Evolutionary conservation across 108 stramenopile genomes (phyloP), one percentile per base, ranked within the genome.

Genomic region (Pseudonitzschia multiseries): DNA sequence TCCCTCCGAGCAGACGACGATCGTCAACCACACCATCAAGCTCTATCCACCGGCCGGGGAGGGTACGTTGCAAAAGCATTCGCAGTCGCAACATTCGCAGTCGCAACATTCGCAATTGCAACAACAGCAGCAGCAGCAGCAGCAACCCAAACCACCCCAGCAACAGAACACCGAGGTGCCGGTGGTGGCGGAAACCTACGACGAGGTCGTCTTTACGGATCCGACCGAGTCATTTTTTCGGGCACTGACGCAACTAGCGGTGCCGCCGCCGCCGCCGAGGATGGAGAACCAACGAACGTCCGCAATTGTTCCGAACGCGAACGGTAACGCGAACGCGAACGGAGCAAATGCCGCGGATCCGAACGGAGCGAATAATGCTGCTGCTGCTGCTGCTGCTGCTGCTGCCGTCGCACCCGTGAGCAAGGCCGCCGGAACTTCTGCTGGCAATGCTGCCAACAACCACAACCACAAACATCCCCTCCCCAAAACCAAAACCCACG

Each of bases 171-270:
- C 79, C 20, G 74, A 76, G 33, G 69, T 84, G 68, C 93, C 96
- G n/a, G 97, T 98, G 13, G 89, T 99, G 2, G 57, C 86, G 9
- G 98, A 99, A 80, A 78, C 72, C 43, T 99, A 97, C 87, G 97
- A 99, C 72, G 97, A 98, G 78, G 93, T 99, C 6, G 96, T 99
- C 4, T 98, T 98, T 78, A 95, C 95, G 12, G 85, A 96, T 77
- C 95, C 95, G 28, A 79, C 73, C 17, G 88, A 85, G 67, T 67
- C 69, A 40, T 93, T 93, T 76, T 90, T 86, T 70, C 70, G 80
- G 32, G 68, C 83, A 28, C 69, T 95, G 41, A 60, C 83, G 59
- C 67, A 57, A n/a, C 22, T 72, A 12, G 52, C 87, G 4, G 78
- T 79, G 20, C 78, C 78, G 22, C 66, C 84, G 15, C 31, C 32